Conservation (phyloP, 441 rosid species). For the Breynia disticha region DNA sequence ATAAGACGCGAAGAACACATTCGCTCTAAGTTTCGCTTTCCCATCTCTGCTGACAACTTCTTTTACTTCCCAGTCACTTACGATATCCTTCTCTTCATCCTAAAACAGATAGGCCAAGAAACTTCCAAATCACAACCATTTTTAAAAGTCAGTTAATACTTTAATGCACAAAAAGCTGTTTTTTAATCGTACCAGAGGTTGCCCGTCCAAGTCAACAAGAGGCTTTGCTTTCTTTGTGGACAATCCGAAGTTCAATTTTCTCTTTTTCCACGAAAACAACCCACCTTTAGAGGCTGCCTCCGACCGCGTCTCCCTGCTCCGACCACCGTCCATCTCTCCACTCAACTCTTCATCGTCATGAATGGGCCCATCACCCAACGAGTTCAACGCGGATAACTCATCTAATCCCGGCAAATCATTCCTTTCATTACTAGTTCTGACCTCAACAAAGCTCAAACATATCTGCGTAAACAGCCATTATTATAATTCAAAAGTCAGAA, state of each 20-base stretch:
- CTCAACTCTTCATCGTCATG: not conserved
- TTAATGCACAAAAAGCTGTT: no score
- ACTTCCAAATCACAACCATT: no score
- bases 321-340: not conserved
- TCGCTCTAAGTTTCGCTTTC: constrained; percentile 25
- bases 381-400: constrained; percentile 12
- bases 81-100: constrained; percentile 2
- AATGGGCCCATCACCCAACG: constrained; percentile 1
- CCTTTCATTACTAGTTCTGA: constrained; percentile 8
- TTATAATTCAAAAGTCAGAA: not conserved
- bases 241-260: constrained; percentile 13
- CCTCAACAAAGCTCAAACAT: constrained; percentile 24
- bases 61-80: constrained; percentile 24
- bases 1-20: constrained; percentile 49
- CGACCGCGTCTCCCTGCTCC: constrained; percentile 3
- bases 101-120: not conserved
- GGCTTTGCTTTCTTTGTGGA: constrained; percentile 12
- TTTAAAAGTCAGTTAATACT: no score
- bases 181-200: not conserved
- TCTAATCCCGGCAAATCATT: constrained; percentile 11
- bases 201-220: not conserved
- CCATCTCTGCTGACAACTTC: constrained; percentile 37
- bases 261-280: constrained; percentile 18
- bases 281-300: constrained; percentile 7
- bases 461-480: constrained; percentile 14